Evolutionary conservation across 257 asterid genomes (phyloP), one percentile per base, ranked within the genome.

Genomic region (Ballota nigra): DNA sequence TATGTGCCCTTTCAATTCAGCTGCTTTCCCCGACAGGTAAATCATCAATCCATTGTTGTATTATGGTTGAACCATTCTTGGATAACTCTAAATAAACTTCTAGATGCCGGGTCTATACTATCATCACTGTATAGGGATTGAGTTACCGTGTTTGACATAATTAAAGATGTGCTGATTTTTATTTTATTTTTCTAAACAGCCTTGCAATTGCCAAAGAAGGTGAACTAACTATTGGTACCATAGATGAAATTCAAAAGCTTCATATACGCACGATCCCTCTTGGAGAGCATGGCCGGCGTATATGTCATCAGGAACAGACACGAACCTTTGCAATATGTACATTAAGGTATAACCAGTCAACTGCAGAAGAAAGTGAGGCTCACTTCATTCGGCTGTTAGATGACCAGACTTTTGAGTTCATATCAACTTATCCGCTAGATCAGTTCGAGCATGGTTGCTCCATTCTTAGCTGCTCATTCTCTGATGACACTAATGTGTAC

Each of bases 11-110:
- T 95, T 95, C 93, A 95, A 95, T 69, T 89, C 97, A 61, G 96
- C 97, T 68, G 98, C 97, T 80, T 95, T 95, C 80, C 98, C 98
- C 23, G 99, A 95, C 90, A 92, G 98, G 99, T 90, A 76, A 73
- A 43, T 13, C 70, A 38, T 63, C 18, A 63, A 69, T 36, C 43
- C 20, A 9, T 59, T 77, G 72, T 75, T 73, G 56, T 70, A 28
- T 40, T 53, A 45, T 72, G 12, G 68, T 70, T 49, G 29, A 61
- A 64, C 68, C 53, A 69, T 16, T 28, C 43, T 69, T 55, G 43
- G 43, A 8, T 36, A 6, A 16, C 49, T 62, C 55, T 31, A 59
- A 18, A 41, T 43, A 11, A 22, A 57, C 18, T 63, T 13, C 63
- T 52, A 40, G 68, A 66, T 76, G 64, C 67, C 56, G 18, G 18